A percentile compares a stretch with the other conserved stretches of the same genome.
Conservation (phyloP, 345 rosid genomes). For the Barbarea vulgaris region DNA sequence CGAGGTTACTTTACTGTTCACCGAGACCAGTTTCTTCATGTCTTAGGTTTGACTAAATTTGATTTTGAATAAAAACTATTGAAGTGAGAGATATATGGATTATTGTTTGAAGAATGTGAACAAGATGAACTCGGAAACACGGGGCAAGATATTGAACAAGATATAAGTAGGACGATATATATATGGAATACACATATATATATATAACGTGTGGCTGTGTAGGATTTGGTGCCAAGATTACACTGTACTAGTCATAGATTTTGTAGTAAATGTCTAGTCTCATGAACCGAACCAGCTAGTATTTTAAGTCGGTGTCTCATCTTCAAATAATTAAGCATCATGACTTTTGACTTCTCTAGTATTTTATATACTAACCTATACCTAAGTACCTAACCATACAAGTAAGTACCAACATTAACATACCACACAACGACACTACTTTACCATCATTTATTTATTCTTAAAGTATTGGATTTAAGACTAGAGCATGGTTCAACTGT, state of each 20-base stretch:
- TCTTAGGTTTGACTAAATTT: slow-evolving; percentile 35
- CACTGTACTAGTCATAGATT: slow-evolving; percentile 28
- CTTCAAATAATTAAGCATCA: slow-evolving; percentile 23
- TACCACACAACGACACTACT: neutral
- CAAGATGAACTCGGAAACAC: slow-evolving; percentile 14
- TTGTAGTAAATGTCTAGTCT: slow-evolving; percentile 30
- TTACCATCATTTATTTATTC: neutral
- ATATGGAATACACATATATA: neutral
- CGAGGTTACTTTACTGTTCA: slow-evolving; percentile 23
- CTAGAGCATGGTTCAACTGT: neutral
- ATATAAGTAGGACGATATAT: neutral
- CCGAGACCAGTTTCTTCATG: neutral
- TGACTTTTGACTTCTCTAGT: slow-evolving; percentile 28
- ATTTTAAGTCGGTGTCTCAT: slow-evolving; percentile 14
- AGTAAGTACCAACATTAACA: neutral
- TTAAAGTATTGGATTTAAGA: neutral
- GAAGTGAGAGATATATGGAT: slow-evolving; percentile 3
- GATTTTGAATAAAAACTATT: neutral
- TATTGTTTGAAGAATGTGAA: slow-evolving; percentile 16
- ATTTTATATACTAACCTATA: neutral
- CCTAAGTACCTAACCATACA: slow-evolving; percentile 2
- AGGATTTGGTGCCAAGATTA: slow-evolving; percentile 38
- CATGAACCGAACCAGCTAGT: slow-evolving; percentile 38
- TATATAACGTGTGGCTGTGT: slow-evolving; percentile 7
- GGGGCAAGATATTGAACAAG: slow-evolving; percentile 9